Evolutionary conservation across 2,329 filamentous ascomycete genomes (phyloP).

Genomic region (Madurella mycetomatis): DNA sequence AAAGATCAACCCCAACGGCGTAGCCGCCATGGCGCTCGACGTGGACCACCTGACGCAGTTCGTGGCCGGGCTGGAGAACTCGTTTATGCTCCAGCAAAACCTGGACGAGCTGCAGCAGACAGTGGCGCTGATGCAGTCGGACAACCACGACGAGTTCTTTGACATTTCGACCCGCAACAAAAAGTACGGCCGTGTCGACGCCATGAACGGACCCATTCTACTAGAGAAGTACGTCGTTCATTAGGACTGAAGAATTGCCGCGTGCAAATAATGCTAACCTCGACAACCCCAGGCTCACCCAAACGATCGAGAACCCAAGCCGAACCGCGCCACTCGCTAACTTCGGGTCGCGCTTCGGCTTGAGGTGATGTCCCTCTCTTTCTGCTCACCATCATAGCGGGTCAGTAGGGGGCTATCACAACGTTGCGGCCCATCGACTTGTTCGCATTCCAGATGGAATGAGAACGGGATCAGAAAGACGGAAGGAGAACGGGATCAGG

Average conservation of each 20-base stretch:
- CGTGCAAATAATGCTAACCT: neutral
- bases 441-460: too few relatives aligned
- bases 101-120: slow-evolving; percentile 93
- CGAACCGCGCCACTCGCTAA: slow-evolving; percentile 64
- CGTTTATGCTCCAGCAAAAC: slow-evolving; percentile 79
- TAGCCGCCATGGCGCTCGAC: slow-evolving; percentile 75
- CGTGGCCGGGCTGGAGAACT: slow-evolving; percentile 78
- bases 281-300: slow-evolving; percentile 45
- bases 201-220: slow-evolving; percentile 78
- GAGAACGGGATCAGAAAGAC: too few relatives aligned
- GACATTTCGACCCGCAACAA: slow-evolving; percentile 85
- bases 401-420: neutral
- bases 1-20: slow-evolving; percentile 82
- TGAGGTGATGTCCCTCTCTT: slow-evolving; percentile 38
- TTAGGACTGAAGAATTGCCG: neutral
- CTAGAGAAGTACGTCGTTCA: slow-evolving; percentile 72
- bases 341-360: slow-evolving; percentile 71
- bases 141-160: slow-evolving; percentile 96
- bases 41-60: slow-evolving; percentile 81
- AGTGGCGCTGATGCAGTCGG: slow-evolving; percentile 76
- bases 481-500: neutral
- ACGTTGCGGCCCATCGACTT: too few relatives aligned
- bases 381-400: neutral
- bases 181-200: slow-evolving; percentile 90
- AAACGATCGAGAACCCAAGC: slow-evolving; percentile 54